Base-by-base conservation (phyloP, 371 early-diverging fungal species). In the Mucor plumbeus region DNA sequence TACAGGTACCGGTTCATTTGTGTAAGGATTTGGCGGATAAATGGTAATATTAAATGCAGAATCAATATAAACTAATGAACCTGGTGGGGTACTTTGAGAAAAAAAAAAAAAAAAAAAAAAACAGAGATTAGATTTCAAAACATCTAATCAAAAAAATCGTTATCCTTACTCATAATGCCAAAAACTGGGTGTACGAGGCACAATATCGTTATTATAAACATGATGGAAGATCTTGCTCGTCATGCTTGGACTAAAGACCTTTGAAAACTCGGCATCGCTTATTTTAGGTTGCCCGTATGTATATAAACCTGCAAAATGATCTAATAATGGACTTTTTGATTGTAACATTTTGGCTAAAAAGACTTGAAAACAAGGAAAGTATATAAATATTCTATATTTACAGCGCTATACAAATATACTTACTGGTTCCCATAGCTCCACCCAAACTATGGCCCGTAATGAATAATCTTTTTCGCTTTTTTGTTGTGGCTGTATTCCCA, bases 341-440 rank as follows among this genome's bases (percentile, higher is more conserved):
- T 87, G 86, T 9, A 86, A 67, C 88, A 87, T 85, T 61, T 87
- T 87, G 4, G 81, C 86, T 34, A 87, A 69, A 59, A 87, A 87
- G 48, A 86, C 83, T 83, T 54, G 3, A 15, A 38, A 26, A 31
- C n/a, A n/a, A n/a, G n/a, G n/a, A n/a, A n/a, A n/a, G n/a, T n/a
- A 36, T 39, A 13, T 33, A 10, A 35, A 8, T 31, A 5, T 35
- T 0, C 3, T 21, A 38, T 11, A 13, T 34, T 35, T 31, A 47
- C n/a, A 44, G 21, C 38, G 41, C 0, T 38, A n/a, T 4, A 8
- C 10, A 6, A 3, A 5, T 17, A 8, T 7, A 43, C 74, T 73
- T 75, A 83, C 83, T 79, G 31, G 81, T 79, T 9, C 72, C 79
- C 35, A 80, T 60, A 5, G 81, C 81, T 11, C 81, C 83, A 1